Evolutionary conservation across 768 basidiomycete genomes (phyloP), one percentile per base, ranked within the genome.

Genomic region (Candolleomyces efflorescens): DNA sequence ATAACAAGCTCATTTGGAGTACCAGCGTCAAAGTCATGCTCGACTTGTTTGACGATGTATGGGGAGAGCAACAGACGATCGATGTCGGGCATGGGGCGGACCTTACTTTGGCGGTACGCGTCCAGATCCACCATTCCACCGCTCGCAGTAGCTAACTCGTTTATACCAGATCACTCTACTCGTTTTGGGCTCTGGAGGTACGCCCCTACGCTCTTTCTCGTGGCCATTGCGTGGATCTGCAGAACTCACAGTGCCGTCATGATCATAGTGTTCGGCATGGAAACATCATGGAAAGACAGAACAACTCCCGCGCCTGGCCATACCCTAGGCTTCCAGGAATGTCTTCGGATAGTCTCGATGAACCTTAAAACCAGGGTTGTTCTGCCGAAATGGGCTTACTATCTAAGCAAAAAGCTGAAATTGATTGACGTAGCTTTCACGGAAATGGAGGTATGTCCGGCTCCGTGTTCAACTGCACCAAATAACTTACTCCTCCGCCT

Each of bases 1-100:
- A 78, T 54, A 78, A 76, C 54, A 74, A 69, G 58, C 66, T 82
- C 18, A 78, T 81, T 5, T 80, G 76, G 78, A 71, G 76, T n/a
- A 75, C 76, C 56, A 72, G 78, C 0, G 58, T 71, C n/a, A 65
- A 67, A 20, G 71, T 78, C 26, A 69, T 78, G 62, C 53, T 67
- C 13, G 75, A 73, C 27, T 66, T 80, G 18, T 77, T 79, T 51
- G 56, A 72, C 20, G 76, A 76, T 18, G 71, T 78, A 4, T 85
- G 84, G 82, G 68, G 63, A 2, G 68, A 70, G 23, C 68, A 69
- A 58, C 61, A 75, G 20, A 62, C 65, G 44, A 62, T 85, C 13
- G 59, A 63, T 15, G 59, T 77, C 15, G 75, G 81, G 45, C 74
- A 84, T 61, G 71, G 71, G 46, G 63, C 79, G 3, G 78, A 82